Evolutionary conservation across 495 filamentous ascomycete species (phyloP).

Genomic region (Hapsidospora chrysogenum): DNA sequence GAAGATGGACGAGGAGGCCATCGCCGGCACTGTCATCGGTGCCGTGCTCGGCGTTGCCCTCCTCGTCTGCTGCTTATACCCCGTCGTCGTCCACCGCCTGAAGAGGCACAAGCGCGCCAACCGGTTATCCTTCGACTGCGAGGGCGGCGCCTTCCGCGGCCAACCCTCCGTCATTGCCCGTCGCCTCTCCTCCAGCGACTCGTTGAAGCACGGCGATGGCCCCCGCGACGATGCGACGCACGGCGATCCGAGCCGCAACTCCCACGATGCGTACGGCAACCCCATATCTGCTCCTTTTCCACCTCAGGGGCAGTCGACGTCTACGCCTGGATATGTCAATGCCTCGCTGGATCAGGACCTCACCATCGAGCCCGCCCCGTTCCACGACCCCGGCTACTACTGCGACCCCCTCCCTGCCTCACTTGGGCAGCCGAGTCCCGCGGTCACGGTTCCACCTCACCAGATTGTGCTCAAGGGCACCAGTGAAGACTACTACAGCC

Average conservation of each 20-base stretch:
- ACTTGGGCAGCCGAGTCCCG: not conserved
- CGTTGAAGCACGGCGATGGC: not conserved
- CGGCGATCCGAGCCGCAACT: too few species aligned
- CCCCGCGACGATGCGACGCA: not conserved
- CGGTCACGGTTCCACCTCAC: not conserved
- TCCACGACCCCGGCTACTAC: not conserved
- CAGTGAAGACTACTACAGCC: conserved; percentile 3
- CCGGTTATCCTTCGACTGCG: conserved; percentile 11
- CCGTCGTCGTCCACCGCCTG: conserved; percentile 10
- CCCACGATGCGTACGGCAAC: too few species aligned
- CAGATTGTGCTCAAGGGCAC: conserved; percentile 1
- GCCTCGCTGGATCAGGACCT: not conserved
- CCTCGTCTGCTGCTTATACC: conserved; percentile 14
- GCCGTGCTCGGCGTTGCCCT: conserved; percentile 14
- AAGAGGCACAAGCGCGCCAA: conserved; percentile 7
- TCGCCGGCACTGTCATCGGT: conserved; percentile 20
- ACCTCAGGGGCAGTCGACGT: too few species aligned
- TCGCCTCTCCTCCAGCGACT: conserved; percentile 4
- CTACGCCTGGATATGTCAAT: not conserved
- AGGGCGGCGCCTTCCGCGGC: not conserved
- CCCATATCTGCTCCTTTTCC: too few species aligned
- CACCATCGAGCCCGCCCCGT: not conserved
- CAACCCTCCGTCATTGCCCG: not conserved
- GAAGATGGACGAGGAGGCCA: conserved; percentile 6
- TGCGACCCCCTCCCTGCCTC: too few species aligned